Base-by-base conservation (phyloP, 176 grass and related monocot genomes). In the Carex kokanica region DNA sequence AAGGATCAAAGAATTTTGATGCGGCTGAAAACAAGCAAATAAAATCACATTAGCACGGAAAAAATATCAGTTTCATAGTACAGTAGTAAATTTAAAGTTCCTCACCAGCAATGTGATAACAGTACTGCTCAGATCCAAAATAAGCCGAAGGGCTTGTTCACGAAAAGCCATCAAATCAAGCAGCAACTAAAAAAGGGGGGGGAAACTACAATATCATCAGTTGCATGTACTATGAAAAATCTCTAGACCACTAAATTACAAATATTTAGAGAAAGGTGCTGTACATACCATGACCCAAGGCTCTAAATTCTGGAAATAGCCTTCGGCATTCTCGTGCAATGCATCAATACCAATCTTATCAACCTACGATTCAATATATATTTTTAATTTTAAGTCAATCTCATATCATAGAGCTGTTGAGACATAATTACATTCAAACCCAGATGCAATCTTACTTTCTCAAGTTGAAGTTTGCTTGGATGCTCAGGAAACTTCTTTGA, bases 401-500 rank as follows among this genome's bases (percentile, higher is more conserved):
- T 53, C 79, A 87, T 24, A 87, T 51, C 41, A 58, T 5, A 79
- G 25, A 85, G 25, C 10, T 82, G 8, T 60, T 4, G 6, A 81
- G 23, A 54, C 52, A 77, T 55, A 77, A 54, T 29, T 62, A 62
- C 29, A 81, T 4, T 57, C 13, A 18, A 81, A 6, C 27, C 20
- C 23, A 20, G 12, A 85, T 27, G 11, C 51, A 63, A 66, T 51
- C 82, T 91, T 83, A 93, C 96, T 36, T 78, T 89, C 60, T 99
- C 96, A 61, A 99, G 86, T 80, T 99, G 96, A 85, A 99, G 83
- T 83, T 90, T 99, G 91, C 91, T 93, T 2, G 93, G 96, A 85
- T 99, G 93, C 85, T 99, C 96, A 6, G 96, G 93, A 51, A 99
- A 95, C 72, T 99, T 99, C 88, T 95, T 99, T 2, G 96, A 99